Percentiles rank a stretch among this genome's conserved stretches.
These are phyloP conservation scores for Pichia insulana DNA, from an alignment of 805 yeast genomes.

Conservation along the genomic window DNA sequence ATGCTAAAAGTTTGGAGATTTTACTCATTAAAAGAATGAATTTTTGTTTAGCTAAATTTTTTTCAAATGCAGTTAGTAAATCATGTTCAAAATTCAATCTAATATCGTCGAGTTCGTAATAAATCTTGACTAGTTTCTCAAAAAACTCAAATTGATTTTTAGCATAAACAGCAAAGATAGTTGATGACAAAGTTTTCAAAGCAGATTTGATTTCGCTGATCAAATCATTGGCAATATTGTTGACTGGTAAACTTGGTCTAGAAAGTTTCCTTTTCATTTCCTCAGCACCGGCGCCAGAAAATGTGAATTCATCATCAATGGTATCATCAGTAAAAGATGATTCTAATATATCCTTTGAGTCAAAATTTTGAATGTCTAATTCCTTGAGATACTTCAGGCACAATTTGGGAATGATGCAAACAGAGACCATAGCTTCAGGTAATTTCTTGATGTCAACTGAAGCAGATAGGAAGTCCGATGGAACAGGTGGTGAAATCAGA, in stretches of 20 bases:
- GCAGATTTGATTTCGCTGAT: constrained; percentile 51
- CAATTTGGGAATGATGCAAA: constrained; percentile 55
- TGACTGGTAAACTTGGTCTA: constrained; percentile 48
- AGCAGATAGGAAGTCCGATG: constrained; percentile 57
- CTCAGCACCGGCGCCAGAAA: constrained; percentile 5
- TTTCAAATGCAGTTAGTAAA: constrained; percentile 48
- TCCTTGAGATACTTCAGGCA: constrained; percentile 39
- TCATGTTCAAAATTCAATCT: constrained; percentile 43
- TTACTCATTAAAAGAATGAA: constrained; percentile 46
- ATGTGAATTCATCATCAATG: constrained; percentile 23
- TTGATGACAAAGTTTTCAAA: constrained; percentile 48
- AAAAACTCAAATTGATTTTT: constrained; percentile 60
- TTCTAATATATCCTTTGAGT: not conserved
- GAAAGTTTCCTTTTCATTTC: constrained; percentile 4
- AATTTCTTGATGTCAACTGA: constrained; percentile 52
- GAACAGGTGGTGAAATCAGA: constrained; percentile 56
- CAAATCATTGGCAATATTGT: constrained; percentile 36
- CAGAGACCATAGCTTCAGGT: constrained; percentile 44
- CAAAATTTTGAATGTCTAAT: constrained; percentile 16
- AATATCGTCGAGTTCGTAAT: constrained; percentile 48
- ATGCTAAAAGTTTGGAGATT: constrained; percentile 51
- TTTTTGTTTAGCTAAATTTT: constrained; percentile 37
- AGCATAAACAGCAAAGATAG: constrained; percentile 62
- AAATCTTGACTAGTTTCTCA: constrained; percentile 44
- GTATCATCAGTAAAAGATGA: constrained; percentile 9